Conservation (phyloP, 805 yeast genomes). For the Starmerella riodocensis region DNA sequence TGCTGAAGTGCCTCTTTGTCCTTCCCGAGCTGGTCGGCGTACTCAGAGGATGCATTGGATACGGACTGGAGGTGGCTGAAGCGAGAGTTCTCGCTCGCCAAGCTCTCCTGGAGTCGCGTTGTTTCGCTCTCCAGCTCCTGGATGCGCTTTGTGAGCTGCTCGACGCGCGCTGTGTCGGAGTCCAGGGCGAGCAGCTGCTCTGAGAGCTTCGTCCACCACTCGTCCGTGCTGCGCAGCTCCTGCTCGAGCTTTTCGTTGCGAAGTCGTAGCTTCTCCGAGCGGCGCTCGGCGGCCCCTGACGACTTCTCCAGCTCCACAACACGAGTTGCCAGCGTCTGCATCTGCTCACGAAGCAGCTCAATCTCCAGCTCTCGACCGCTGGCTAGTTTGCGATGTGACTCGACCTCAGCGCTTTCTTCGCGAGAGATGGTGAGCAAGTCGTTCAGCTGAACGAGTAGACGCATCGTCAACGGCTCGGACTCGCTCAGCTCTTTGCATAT, state of each 20-base stretch:
- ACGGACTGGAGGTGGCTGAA: conserved; percentile 24
- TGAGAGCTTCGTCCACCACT: conserved; percentile 21
- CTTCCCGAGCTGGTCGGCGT: conserved; percentile 9
- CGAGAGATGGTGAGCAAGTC: conserved; percentile 32
- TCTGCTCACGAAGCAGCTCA: conserved; percentile 34
- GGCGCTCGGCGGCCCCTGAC: conserved; percentile 19
- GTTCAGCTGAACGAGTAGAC: conserved; percentile 10
- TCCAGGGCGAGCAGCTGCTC: conserved; percentile 33
- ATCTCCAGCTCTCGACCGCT: conserved; percentile 33
- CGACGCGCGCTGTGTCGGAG: conserved; percentile 30
- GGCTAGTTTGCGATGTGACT: conserved; percentile 33
- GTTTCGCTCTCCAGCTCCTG: neutral
- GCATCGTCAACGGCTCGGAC: conserved; percentile 5
- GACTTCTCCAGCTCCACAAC: conserved; percentile 28
- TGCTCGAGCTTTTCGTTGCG: conserved; percentile 18
- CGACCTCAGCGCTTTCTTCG: conserved; percentile 35
- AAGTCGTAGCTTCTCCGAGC: conserved; percentile 20
- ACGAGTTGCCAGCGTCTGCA: conserved; percentile 36
- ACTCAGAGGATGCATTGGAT: conserved; percentile 23
- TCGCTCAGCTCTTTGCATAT: conserved; percentile 4
- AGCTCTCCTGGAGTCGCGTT: neutral
- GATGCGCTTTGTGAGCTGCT: conserved; percentile 10
- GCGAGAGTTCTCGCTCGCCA: conserved; percentile 17
- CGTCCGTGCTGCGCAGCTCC: conserved; percentile 15
- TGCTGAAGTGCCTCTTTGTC: conserved; percentile 5